A percentile compares a stretch with the other conserved stretches of the same genome.
Evolutionary conservation across 148 eudicot species (phyloP).

Genomic region (Camellia sinensis): DNA sequence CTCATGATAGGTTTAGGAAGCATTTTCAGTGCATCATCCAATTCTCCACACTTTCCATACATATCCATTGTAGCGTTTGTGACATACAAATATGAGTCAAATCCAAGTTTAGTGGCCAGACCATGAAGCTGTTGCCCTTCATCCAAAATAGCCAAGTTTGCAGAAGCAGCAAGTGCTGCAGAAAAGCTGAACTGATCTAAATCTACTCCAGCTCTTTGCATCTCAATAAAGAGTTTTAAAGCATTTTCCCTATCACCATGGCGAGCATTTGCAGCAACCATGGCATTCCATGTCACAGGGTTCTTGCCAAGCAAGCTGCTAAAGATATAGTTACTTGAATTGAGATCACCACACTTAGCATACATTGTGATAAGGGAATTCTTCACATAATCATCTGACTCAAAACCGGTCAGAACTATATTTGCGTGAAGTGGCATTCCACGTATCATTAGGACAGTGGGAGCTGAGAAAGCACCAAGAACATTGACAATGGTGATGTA

Average conservation of each 20-base stretch:
- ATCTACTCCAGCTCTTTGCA: constrained; percentile 38
- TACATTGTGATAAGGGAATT: constrained; percentile 68
- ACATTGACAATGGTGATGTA: constrained; percentile 56
- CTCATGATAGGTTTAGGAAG: constrained; percentile 50
- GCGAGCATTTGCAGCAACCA: constrained; percentile 63
- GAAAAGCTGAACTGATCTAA: constrained; percentile 64
- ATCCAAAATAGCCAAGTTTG: constrained; percentile 55
- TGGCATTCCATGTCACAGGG: constrained; percentile 50
- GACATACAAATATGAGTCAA: constrained; percentile 43
- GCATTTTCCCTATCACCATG: constrained; percentile 56
- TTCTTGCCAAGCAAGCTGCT: constrained; percentile 30
- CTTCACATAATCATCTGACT: constrained; percentile 53
- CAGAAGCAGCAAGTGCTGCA: constrained; percentile 51
- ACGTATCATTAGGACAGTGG: constrained; percentile 29
- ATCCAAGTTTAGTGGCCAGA: constrained; percentile 56
- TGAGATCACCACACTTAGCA: constrained; percentile 64
- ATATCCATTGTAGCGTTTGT: constrained; percentile 65
- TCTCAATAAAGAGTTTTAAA: constrained; percentile 42
- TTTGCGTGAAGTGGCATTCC: constrained; percentile 49
- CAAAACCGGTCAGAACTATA: constrained; percentile 39
- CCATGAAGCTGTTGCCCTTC: constrained; percentile 62
- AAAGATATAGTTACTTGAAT: constrained; percentile 48
- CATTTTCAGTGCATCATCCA: constrained; percentile 55
- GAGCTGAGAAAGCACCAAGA: constrained; percentile 41
- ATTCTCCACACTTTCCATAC: constrained; percentile 84